Conservation (phyloP, 176 grass and related monocot species). For the Triticum turgidum region DNA sequence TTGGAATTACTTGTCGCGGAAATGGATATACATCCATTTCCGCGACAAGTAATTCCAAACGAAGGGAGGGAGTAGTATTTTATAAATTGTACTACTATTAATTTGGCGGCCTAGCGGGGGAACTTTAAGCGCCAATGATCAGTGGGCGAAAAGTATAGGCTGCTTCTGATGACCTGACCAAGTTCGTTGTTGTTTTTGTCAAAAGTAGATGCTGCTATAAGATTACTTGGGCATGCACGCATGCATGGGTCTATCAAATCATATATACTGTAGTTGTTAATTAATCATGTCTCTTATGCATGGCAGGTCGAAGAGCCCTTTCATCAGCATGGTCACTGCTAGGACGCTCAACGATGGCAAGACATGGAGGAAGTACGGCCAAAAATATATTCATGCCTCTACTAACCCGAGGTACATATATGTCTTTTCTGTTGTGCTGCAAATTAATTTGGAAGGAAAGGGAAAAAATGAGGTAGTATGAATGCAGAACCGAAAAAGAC, state of each 20-base stretch:
- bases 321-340: constrained; percentile 22
- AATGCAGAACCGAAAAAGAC: background rate
- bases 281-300: background rate
- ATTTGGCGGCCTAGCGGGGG: constrained; percentile 8
- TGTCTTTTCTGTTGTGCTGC: background rate
- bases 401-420: constrained; percentile 45
- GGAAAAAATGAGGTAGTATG: background rate
- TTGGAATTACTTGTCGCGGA: no score
- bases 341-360: constrained; percentile 43
- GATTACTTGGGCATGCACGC: background rate
- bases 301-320: constrained; percentile 59
- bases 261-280: background rate
- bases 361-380: constrained; percentile 88
- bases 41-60: no score
- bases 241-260: constrained; percentile 7
- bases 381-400: constrained; percentile 61
- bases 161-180: background rate
- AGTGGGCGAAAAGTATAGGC: background rate
- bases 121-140: constrained; percentile 30
- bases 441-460: background rate
- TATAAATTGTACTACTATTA: background rate
- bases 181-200: background rate
- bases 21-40: no score
- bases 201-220: no score
- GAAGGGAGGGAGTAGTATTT: background rate